Evolutionary conservation across 176 grass and related monocot genomes (phyloP).

Genomic region (Avena insularis): DNA sequence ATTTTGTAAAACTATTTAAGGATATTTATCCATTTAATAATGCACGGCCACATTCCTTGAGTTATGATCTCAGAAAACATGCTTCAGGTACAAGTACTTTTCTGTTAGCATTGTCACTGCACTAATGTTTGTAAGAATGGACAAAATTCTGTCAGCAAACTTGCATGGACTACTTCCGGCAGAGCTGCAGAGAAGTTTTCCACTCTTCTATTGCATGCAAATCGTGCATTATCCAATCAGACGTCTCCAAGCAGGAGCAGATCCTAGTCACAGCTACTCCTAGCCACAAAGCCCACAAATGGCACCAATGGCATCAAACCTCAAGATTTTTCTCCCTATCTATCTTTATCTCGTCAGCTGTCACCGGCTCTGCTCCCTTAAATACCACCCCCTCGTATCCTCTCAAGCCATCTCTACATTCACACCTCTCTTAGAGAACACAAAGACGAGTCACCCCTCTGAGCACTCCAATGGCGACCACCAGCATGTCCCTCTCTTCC

Average conservation of each 20-base stretch:
- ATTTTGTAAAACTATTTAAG: background rate
- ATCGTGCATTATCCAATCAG: background rate
- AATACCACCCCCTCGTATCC: background rate
- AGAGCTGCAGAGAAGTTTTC: background rate
- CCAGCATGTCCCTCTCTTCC: background rate
- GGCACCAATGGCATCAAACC: background rate
- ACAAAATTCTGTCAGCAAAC: too few relatives aligned
- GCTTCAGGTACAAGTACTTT: too few relatives aligned
- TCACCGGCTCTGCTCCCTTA: background rate
- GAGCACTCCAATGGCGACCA: background rate
- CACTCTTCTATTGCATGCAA: background rate
- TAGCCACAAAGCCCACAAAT: background rate
- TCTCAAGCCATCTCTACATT: background rate
- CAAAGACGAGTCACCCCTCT: background rate
- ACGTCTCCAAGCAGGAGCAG: background rate
- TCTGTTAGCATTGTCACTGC: too few relatives aligned
- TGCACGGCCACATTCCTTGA: too few relatives aligned
- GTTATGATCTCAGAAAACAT: too few relatives aligned
- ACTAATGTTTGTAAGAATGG: too few relatives aligned
- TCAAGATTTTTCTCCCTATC: constrained; percentile 24
- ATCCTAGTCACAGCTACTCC: background rate
- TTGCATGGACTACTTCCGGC: background rate
- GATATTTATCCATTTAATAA: background rate
- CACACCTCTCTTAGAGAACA: background rate
- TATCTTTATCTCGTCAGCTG: background rate